These are phyloP conservation scores for Nemania serpens DNA, from an alignment of 2,329 filamentous ascomycete genomes.

Conservation along the genomic window DNA sequence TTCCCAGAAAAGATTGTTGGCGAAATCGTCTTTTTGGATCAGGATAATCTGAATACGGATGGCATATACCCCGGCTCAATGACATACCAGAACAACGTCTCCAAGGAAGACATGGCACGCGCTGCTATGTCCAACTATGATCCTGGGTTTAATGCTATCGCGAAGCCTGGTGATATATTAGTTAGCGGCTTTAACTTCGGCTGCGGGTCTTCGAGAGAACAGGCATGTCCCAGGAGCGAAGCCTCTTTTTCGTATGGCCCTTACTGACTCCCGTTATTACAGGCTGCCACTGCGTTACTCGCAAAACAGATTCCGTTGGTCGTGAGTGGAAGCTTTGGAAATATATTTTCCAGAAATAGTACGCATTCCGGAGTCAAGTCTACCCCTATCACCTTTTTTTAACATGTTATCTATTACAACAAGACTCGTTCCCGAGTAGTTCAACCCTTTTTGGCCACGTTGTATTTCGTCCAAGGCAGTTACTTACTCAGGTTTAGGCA, in stretches of 20 bases:
- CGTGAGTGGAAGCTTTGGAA: constrained; percentile 79
- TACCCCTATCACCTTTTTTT: too few relatives aligned
- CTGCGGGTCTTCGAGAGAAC: constrained; percentile 67
- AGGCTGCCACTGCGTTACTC: constrained; percentile 80
- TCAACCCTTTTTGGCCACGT: too few relatives aligned
- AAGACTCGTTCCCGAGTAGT: too few relatives aligned
- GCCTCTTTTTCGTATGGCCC: too few relatives aligned
- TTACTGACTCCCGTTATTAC: background rate
- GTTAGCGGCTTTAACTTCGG: constrained; percentile 10
- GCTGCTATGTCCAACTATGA: constrained; percentile 98
- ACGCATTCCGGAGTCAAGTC: too few relatives aligned
- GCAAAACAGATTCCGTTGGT: constrained; percentile 82
- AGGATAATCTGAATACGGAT: constrained; percentile 81
- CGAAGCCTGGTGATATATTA: background rate
- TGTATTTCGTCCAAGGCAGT: too few relatives aligned
- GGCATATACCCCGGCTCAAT: constrained; percentile 90
- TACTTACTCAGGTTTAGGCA: constrained; percentile 43
- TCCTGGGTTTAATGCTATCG: constrained; percentile 33
- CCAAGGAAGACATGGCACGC: constrained; percentile 78
- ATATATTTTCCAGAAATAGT: constrained; percentile 64
- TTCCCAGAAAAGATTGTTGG: constrained; percentile 60
- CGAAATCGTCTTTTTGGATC: constrained; percentile 73
- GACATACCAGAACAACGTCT: constrained; percentile 87
- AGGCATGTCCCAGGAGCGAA: constrained; percentile 49
- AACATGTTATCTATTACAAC: too few relatives aligned